Base-by-base conservation (phyloP, 371 early-diverging fungal species). In the Dipsacomyces acuminosporus region DNA sequence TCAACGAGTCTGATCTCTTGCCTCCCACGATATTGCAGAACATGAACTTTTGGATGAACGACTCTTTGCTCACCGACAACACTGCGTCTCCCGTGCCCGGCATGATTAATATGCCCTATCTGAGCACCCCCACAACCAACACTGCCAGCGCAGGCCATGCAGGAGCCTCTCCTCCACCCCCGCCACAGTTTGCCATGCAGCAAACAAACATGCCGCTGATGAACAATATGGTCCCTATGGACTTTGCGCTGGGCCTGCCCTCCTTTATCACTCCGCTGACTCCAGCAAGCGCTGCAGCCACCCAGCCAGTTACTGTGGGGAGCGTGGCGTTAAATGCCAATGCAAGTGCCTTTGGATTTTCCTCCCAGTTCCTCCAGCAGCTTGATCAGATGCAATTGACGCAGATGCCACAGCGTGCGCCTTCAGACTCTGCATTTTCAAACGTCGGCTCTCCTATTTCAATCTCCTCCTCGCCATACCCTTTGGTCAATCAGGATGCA, bases 31-130 rank as follows among this genome's bases (percentile, higher is more conserved):
- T 69, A 26, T 45, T 69, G 33, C 70, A 69, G 43, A 69, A 54
- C 46, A 69, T 69, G 70, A 69, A 69, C 21, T 33, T 69, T 15
- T 69, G 70, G 70, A 48, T 69, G 64, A 69, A 69, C 47, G 70
- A 69, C 48, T 69, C 70, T 36, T 41, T 69, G 41, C 45, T 69
- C 33, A 69, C 64, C 35, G 18, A 23, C 56, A 9, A 48, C 48
- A 17, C 33, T 42, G n/a, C n/a, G n/a, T n/a, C n/a, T n/a, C n/a
- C n/a, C n/a, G n/a, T n/a, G n/a, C n/a, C n/a, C n/a, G n/a, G n/a
- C n/a, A n/a, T n/a, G n/a, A n/a, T n/a, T n/a, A n/a, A n/a, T n/a
- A n/a, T n/a, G n/a, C n/a, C n/a, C n/a, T n/a, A n/a, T n/a, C n/a
- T n/a, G n/a, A 38, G 17, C 38, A 5, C 38, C 3, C 15, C 38